phyloP scores from a whole-genome alignment of 352 stramenopile genomes.

The Aphanomyces stellatus region DNA sequence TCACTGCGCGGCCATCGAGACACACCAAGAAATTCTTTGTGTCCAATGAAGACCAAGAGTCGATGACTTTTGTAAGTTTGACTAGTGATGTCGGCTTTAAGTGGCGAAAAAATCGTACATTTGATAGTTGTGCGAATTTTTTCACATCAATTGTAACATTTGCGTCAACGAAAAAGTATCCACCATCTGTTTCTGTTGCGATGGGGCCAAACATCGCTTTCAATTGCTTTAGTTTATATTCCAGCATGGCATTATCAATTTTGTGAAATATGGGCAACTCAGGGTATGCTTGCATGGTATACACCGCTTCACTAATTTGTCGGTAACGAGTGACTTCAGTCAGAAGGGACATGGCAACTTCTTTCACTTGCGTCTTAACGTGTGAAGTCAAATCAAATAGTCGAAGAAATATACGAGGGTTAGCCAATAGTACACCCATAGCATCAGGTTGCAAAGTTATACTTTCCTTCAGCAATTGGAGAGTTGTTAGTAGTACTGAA shows the following conservation, averaged over 20 bases:
- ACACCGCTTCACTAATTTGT: background rate
- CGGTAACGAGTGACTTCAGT: background rate
- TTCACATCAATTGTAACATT: slow-evolving; percentile 1
- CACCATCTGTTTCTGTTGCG: background rate
- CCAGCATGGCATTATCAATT: background rate
- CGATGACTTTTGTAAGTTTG: background rate
- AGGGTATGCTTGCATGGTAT: background rate
- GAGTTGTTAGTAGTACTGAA: background rate
- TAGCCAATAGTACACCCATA: background rate
- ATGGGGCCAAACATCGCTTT: background rate
- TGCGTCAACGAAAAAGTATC: slow-evolving; percentile 8
- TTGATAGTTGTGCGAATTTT: slow-evolving; percentile 7
- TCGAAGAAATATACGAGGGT: background rate
- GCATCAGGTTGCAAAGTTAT: background rate
- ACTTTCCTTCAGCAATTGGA: slow-evolving; percentile 4
- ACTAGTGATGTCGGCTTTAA: slow-evolving; percentile 6
- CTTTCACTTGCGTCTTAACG: slow-evolving; percentile 5
- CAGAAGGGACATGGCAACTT: slow-evolving; percentile 1
- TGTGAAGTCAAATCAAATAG: slow-evolving; percentile 7
- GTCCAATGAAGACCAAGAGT: background rate
- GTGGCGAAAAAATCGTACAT: background rate
- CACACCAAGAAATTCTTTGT: slow-evolving; percentile 2
- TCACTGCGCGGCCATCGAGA: background rate
- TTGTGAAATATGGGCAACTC: background rate
- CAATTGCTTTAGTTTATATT: background rate